Base-by-base conservation (phyloP, 768 basidiomycete species). In the Boletales sp. region DNA sequence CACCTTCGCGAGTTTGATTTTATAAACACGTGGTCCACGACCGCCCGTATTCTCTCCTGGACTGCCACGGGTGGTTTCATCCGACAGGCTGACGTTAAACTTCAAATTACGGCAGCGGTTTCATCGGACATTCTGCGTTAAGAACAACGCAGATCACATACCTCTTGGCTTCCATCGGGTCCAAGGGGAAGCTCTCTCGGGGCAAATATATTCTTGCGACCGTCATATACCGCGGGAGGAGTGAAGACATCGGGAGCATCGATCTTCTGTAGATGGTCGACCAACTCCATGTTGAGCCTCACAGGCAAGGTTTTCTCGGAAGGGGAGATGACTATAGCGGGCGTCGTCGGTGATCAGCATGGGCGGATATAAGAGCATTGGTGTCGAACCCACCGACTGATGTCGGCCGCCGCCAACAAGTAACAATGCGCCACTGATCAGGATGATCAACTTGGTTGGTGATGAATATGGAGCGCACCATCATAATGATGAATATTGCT, bases 401-500 rank as follows among this genome's bases (percentile, higher is more conserved):
- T 35, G 12, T 52, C 18, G 28, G 17, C 46, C 46, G 18, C 33
- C 48, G 37, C 41, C 45, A 33, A 28, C 17, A n/a, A 50, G 19
- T 28, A 10, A 39, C n/a, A 15, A 44, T 18, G 46, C 34, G 33
- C 25, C 30, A 37, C 41, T 44, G 56, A 64, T 68, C 45, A 70
- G 64, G 51, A 56, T 33, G 46, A 58, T 58, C 41, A 8, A 37
- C 47, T 11, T 3, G 36, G 32, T 2, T 13, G 17, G 7, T 30
- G 36, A 41, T 41, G 42, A 50, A 48, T 2, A 66, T 77, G 51
- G 60, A 39, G 81, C 83, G 54, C 61, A 86, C 90, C 83, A 63
- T 92, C 88, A 58, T 91, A 90, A 58, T 91, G 90, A 53, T 84
- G 75, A 37, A 90, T 89, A 30, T 79, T 76, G 7, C 64, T 68